phyloP scores from a whole-genome alignment of 768 basidiomycete species.

The Mycena metata region DNA sequence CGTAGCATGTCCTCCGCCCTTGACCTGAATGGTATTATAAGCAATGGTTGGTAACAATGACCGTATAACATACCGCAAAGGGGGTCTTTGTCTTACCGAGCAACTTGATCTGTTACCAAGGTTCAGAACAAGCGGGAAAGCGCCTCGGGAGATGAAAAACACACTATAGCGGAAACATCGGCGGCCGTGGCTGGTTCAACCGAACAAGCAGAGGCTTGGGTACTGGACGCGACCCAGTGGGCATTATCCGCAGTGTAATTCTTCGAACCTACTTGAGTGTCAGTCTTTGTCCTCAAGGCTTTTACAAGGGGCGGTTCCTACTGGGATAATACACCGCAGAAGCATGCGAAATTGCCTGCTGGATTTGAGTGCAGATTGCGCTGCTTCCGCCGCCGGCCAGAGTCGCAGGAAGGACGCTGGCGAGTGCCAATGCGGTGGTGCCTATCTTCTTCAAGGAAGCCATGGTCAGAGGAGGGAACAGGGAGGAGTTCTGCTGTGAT shows the following conservation, averaged over 20 bases:
- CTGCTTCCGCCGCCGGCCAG: too few species aligned
- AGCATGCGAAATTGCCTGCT: constrained; percentile 53
- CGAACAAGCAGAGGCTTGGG: constrained; percentile 61
- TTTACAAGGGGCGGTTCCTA: constrained; percentile 27
- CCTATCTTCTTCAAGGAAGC: background rate
- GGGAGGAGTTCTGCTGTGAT: too few species aligned
- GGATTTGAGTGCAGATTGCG: constrained; percentile 55
- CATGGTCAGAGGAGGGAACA: background rate
- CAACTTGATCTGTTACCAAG: constrained; percentile 59
- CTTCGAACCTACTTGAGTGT: constrained; percentile 33
- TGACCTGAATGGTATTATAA: constrained; percentile 55
- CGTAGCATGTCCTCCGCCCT: constrained; percentile 69
- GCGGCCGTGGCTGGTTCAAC: constrained; percentile 69
- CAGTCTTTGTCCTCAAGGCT: background rate
- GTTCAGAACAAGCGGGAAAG: background rate
- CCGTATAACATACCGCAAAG: constrained; percentile 63
- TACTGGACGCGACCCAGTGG: constrained; percentile 68
- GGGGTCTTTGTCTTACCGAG: constrained; percentile 59
- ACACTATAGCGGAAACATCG: constrained; percentile 66
- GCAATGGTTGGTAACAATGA: background rate
- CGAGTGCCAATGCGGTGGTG: background rate
- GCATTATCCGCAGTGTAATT: constrained; percentile 57
- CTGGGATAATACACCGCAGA: constrained; percentile 62
- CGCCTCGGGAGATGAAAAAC: constrained; percentile 27
- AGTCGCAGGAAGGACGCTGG: background rate